Base-by-base conservation (phyloP, 495 filamentous ascomycete species). In the Hypoxylon crocopeplum region DNA sequence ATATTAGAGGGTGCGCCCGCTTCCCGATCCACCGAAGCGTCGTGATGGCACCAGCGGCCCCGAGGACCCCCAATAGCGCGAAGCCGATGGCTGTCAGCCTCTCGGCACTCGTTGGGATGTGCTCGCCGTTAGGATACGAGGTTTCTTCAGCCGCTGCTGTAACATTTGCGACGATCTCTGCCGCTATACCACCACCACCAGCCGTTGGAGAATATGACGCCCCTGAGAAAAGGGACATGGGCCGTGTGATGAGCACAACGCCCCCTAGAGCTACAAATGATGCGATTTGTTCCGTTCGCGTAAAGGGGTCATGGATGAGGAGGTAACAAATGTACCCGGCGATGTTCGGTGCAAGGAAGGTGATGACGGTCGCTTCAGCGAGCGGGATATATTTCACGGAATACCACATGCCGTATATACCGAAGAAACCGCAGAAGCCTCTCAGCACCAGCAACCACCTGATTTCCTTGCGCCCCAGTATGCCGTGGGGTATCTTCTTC, bases 301-400 rank as follows among this genome's bases (percentile, higher is more conserved):
- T 92, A 69, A 93, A 97, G 0, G 89, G 88, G 61, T 96, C 89
- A 17, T 79, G 77, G 38, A 89, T 77, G 13, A 97, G 75, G 15
- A 92, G 69, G 12, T 88, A 89, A 69, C 92, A 96, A 8, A 86
- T 86, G 68, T 90, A 96, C 45, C 90, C 89, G n/a, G 90, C 81
- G 2, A 96, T 79, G 12, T 86, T 86, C 0, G 94, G 94, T 0
- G 89, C 84, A 0, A 98, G 82, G 67, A 97, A 98, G 37, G 91
- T 96, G 37, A 98, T 86, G 0, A 97, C 94, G 0, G 91, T 96
- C 8, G 94, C 93, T 64, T 98, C 93, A 4, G 91, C 88, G 0
- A 98, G 79, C 1, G 92, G 89, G 2, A 98, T 85, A 66, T 97
- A 97, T 57, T 88, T 82, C 5, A 97, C 85, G 1, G 90, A 93